These are phyloP conservation scores for Asparagopsis taxiformis DNA, from an alignment of 31 red algal species.

Conservation along the genomic window DNA sequence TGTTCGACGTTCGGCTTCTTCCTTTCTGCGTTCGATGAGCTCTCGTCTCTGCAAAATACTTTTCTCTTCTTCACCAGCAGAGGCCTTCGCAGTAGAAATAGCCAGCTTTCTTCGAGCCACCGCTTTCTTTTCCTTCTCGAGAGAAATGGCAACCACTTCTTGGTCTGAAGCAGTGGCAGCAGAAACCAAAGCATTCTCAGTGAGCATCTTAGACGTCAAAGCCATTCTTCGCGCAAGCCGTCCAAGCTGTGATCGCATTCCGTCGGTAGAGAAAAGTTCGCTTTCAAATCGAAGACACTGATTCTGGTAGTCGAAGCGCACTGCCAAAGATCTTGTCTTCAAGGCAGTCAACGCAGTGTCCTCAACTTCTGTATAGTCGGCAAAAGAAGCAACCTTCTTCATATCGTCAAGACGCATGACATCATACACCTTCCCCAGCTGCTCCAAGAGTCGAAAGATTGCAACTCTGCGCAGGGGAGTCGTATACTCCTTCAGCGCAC, in stretches of 20 bases:
- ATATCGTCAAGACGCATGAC: constrained; percentile 83
- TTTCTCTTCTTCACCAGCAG: constrained; percentile 42
- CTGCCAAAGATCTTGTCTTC: constrained; percentile 80
- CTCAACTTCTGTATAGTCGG: constrained; percentile 82
- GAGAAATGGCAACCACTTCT: constrained; percentile 47
- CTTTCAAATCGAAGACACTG: constrained; percentile 86
- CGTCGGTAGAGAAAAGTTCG: constrained; percentile 73
- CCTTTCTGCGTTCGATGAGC: constrained; percentile 80
- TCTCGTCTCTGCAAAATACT: constrained; percentile 56
- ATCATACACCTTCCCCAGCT: constrained; percentile 83
- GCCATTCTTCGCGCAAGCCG: constrained; percentile 67
- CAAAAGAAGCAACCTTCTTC: constrained; percentile 73
- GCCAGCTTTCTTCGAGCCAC: constrained; percentile 36
- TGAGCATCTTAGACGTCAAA: constrained; percentile 69
- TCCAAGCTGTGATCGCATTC: constrained; percentile 78
- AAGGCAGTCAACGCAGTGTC: constrained; percentile 75
- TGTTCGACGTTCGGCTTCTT: constrained; percentile 60
- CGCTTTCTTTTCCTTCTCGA: constrained; percentile 55
- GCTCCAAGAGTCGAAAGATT: constrained; percentile 80
- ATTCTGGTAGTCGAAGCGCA: constrained; percentile 91
- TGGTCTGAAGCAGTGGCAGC: constrained; percentile 42
- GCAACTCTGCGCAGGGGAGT: constrained; percentile 76
- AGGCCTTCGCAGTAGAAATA: constrained; percentile 38
- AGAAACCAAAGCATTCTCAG: constrained; percentile 36
- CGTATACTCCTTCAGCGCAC: constrained; percentile 61